Evolutionary conservation across 2,329 filamentous ascomycete species (phyloP).

Genomic region (Lachnellula willkommii): DNA sequence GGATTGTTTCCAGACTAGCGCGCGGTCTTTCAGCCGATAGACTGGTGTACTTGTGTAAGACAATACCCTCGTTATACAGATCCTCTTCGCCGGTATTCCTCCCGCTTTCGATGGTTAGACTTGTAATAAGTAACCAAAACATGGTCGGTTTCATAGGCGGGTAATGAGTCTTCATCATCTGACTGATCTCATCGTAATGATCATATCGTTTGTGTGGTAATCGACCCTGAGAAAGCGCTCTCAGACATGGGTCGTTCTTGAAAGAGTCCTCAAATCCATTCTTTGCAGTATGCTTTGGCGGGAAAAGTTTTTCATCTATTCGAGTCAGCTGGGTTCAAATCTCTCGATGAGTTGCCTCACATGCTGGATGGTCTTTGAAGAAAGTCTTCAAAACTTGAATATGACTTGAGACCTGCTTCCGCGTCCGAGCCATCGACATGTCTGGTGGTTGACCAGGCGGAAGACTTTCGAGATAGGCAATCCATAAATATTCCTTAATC

Average conservation of each 20-base stretch:
- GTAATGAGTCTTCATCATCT: conserved; percentile 7
- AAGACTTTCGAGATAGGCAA: conserved; percentile 37
- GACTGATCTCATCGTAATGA: conserved; percentile 16
- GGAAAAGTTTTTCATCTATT: conserved; percentile 49
- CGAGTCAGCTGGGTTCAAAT: conserved; percentile 9
- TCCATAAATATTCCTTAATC: conserved; percentile 63
- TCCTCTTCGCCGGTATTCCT: conserved; percentile 19
- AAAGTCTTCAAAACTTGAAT: conserved; percentile 67
- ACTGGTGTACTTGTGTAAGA: conserved; percentile 25
- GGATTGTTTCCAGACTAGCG: conserved; percentile 45
- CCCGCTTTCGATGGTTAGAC: conserved; percentile 12
- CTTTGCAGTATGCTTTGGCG: conserved; percentile 46
- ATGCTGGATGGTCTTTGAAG: conserved; percentile 56
- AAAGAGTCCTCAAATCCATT: conserved; percentile 53
- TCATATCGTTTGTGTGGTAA: conserved; percentile 21
- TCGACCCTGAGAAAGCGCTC: conserved; percentile 48
- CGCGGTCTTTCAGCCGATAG: conserved; percentile 15
- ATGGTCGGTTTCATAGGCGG: conserved; percentile 19
- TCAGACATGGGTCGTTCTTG: conserved; percentile 60
- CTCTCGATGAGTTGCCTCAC: conserved; percentile 40
- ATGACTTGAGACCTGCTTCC: conserved; percentile 65
- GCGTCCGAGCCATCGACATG: conserved; percentile 38
- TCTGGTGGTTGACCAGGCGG: conserved; percentile 43
- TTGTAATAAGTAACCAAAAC: conserved; percentile 28
- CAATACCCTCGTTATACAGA: conserved; percentile 14